Evolutionary conservation across 139 green algal species (phyloP), one percentile per base, ranked within the genome.

Genomic region (Haematococcus lacustris): DNA sequence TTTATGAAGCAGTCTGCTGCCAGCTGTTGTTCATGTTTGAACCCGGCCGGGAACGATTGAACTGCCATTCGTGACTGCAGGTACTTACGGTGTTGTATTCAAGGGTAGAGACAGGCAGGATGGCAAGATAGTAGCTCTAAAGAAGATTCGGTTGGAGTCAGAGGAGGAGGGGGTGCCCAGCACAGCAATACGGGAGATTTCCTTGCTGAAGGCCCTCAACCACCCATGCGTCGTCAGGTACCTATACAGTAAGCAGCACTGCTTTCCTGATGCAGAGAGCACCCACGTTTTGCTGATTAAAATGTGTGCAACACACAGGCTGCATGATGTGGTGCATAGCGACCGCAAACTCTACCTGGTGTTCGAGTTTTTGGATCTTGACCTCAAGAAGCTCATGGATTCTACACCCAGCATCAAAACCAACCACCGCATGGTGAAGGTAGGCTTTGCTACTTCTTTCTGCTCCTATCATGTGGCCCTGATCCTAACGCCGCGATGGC

Each of bases 311-410:
- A 26, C 53, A n/a, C 62, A 37, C 90, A 98, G 94, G 81, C 83
- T 99, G 51, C 86, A 92, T 63, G 93, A 98, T 38, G 90, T 98
- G 0, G 82, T 98, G n/a, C 90, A 98, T 73, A 78, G 81, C 43
- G 92, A 97, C 17, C 73, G 78, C 32, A 88, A 88, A 38, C 85
- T 98, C 28, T 97, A 96, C 82, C 82, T 98, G 38, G 94, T 99
- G 43, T 99, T 99, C 84, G 96, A 99, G 83, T 98, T 91, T 72
- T 76, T 98, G 23, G 95, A 98, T 73, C 78, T 97, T 40, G 96
- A 99, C 81, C 85, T 99, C 17, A 99, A 99, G 75, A 94, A 95
- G 76, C 90, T 94, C 73, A 97, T 99, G 90, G 94, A 98, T 73
- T 68, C 57, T 3, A 85, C 72, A 23, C 83, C 79, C 9, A 69